Conservation (phyloP, 1,284 basidiomycete species). For the Ganoderma lingzhi region DNA sequence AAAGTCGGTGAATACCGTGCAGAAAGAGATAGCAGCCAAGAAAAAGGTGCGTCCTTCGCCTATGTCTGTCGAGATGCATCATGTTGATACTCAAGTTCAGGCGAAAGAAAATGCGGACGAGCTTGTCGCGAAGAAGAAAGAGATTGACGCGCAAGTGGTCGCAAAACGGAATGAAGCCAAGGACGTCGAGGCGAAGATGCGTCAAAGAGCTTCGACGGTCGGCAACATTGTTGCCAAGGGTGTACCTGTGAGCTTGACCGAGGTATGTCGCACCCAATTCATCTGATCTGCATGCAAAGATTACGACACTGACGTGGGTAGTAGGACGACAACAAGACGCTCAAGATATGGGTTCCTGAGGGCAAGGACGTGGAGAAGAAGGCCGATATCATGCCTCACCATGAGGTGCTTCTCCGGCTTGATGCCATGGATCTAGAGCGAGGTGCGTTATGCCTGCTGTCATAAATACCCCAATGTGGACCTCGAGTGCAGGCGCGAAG, state of each 20-base stretch:
- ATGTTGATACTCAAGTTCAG: conserved; percentile 46
- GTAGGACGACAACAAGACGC: conserved; percentile 88
- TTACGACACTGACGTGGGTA: conserved; percentile 30
- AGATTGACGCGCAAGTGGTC: conserved; percentile 82
- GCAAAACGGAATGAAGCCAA: conserved; percentile 79
- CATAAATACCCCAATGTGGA: neutral
- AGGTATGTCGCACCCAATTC: conserved; percentile 59
- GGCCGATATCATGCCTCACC: conserved; percentile 90
- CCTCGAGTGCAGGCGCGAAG: conserved; percentile 73
- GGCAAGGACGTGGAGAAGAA: conserved; percentile 73
- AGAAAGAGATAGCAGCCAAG: conserved; percentile 94
- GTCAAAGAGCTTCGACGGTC: conserved; percentile 82
- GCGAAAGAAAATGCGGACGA: conserved; percentile 93
- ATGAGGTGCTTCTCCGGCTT: conserved; percentile 93
- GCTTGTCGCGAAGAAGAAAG: conserved; percentile 82
- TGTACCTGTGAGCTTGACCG: conserved; percentile 88
- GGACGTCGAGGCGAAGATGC: conserved; percentile 83
- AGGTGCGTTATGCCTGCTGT: conserved; percentile 54
- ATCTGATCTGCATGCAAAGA: too few species aligned
- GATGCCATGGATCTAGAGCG: conserved; percentile 97
- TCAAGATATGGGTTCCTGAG: conserved; percentile 89
- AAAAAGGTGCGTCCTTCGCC: conserved; percentile 74
- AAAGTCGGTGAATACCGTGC: conserved; percentile 89
- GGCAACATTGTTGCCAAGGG: conserved; percentile 94
- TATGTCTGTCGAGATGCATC: neutral